Evolutionary conservation across 371 early-diverging fungal species (phyloP).

Genomic region (Mucor mucedo): DNA sequence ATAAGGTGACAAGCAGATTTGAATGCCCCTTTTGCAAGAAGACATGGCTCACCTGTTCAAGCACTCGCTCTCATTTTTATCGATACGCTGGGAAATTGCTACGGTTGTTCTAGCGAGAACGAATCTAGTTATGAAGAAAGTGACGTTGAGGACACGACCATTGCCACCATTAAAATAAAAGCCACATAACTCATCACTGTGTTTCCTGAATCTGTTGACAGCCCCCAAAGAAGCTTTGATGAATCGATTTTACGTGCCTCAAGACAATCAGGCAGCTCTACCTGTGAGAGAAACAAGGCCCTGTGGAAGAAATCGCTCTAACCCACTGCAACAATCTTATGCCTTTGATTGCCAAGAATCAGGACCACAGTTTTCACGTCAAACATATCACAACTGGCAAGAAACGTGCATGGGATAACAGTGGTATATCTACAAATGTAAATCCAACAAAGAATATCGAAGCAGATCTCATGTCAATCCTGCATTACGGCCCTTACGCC

Average conservation of each 20-base stretch:
- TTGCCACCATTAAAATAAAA: conserved; percentile 22
- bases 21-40: conserved; percentile 12
- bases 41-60: conserved; percentile 8
- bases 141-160: conserved; percentile 23
- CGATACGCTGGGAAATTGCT: conserved; percentile 17
- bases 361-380: conserved; percentile 20
- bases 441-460: conserved; percentile 22
- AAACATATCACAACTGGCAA: conserved; percentile 22
- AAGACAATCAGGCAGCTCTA: conserved; percentile 20
- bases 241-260: conserved; percentile 24
- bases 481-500: conserved; percentile 24
- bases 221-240: conserved; percentile 25
- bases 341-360: conserved; percentile 21
- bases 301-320: conserved; percentile 26
- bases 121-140: conserved; percentile 18
- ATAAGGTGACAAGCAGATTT: conserved; percentile 2
- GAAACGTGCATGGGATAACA: conserved; percentile 18
- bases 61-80: conserved; percentile 15
- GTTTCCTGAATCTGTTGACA: conserved; percentile 23
- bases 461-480: conserved; percentile 22
- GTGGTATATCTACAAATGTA: conserved; percentile 19
- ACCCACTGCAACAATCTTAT: conserved; percentile 8
- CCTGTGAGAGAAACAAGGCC: conserved; percentile 14
- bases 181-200: conserved; percentile 20
- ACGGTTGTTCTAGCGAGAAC: conserved; percentile 6